phyloP scores from a whole-genome alignment of 2,329 filamentous ascomycete genomes.

The Thyridium curvatum region DNA sequence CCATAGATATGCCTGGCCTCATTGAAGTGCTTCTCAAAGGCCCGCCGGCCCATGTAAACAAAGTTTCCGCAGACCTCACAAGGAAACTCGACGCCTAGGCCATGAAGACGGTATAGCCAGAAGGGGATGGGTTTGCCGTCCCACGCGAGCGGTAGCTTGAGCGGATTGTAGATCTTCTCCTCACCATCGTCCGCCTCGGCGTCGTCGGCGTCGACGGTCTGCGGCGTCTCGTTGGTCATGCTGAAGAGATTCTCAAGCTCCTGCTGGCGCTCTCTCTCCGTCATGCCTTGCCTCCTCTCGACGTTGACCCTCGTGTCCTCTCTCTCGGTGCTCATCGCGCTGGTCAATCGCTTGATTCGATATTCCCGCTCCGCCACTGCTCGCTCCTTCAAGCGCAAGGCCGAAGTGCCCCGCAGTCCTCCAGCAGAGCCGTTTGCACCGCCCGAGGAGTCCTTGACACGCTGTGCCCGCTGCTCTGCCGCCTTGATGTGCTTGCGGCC shows the following conservation, averaged over 20 bases:
- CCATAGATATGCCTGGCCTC: conserved; percentile 91
- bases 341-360: conserved; percentile 71
- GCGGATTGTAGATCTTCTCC: conserved; percentile 91
- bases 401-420: conserved; percentile 24
- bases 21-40: conserved; percentile 98
- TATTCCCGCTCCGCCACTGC: conserved; percentile 87
- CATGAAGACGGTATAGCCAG: conserved; percentile 97
- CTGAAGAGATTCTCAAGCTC: conserved; percentile 82
- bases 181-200: conserved; percentile 71
- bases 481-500: conserved; percentile 92
- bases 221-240: conserved; percentile 39
- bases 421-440: conserved; percentile 16
- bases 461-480: conserved; percentile 56
- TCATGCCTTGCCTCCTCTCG: conserved; percentile 96
- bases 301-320: conserved; percentile 90
- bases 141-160: conserved; percentile 94
- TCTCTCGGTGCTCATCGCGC: conserved; percentile 79
- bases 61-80: conserved; percentile 98
- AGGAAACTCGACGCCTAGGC: conserved; percentile 86
- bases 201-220: conserved; percentile 44
- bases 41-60: conserved; percentile 94
- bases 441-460: conserved; percentile 28
- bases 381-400: conserved; percentile 71
- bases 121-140: conserved; percentile 98
- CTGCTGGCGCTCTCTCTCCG: conserved; percentile 87